Evolutionary conservation across 2,329 filamentous ascomycete species (phyloP).

Genomic region (Colletotrichum falcatum): DNA sequence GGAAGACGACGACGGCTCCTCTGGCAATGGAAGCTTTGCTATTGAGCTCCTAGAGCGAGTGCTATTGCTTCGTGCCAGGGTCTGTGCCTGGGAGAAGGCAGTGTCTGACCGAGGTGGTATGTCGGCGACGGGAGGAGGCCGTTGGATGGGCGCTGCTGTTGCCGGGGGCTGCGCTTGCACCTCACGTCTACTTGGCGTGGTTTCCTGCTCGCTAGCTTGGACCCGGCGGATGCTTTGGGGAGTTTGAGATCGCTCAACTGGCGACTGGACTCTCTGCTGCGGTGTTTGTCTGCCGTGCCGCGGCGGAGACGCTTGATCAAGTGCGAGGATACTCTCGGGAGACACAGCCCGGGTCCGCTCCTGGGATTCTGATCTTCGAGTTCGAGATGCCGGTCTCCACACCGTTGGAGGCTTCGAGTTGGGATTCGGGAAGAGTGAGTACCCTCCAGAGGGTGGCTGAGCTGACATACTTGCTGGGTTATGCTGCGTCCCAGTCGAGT

Average conservation of each 20-base stretch:
- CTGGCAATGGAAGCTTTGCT: constrained; percentile 63
- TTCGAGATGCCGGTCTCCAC: constrained; percentile 56
- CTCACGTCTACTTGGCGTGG: constrained; percentile 28
- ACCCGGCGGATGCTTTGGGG: constrained; percentile 44
- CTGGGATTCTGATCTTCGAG: constrained; percentile 52
- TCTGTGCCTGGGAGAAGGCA: constrained; percentile 63
- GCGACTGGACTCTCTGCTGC: constrained; percentile 49
- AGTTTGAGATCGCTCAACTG: constrained; percentile 50
- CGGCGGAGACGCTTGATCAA: constrained; percentile 48
- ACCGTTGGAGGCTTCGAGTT: constrained; percentile 56
- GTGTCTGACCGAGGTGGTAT: constrained; percentile 61
- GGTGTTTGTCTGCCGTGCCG: constrained; percentile 50
- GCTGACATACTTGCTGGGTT: constrained; percentile 54
- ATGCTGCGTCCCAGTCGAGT: constrained; percentile 22
- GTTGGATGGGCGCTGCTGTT: constrained; percentile 48
- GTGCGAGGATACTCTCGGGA: constrained; percentile 46
- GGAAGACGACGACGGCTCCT: constrained; percentile 47
- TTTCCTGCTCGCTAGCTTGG: constrained; percentile 25
- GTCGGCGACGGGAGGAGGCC: constrained; percentile 56
- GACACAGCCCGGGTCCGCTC: constrained; percentile 52
- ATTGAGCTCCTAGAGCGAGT: constrained; percentile 67
- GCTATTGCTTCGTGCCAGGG: constrained; percentile 62
- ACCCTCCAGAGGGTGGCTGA: constrained; percentile 57
- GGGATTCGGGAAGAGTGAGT: constrained; percentile 69
- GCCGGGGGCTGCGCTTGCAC: constrained; percentile 34